Evolutionary conservation across 2,329 filamentous ascomycete species (phyloP), one percentile per base, ranked within the genome.

Genomic region (Zasmidium citrigriseum): DNA sequence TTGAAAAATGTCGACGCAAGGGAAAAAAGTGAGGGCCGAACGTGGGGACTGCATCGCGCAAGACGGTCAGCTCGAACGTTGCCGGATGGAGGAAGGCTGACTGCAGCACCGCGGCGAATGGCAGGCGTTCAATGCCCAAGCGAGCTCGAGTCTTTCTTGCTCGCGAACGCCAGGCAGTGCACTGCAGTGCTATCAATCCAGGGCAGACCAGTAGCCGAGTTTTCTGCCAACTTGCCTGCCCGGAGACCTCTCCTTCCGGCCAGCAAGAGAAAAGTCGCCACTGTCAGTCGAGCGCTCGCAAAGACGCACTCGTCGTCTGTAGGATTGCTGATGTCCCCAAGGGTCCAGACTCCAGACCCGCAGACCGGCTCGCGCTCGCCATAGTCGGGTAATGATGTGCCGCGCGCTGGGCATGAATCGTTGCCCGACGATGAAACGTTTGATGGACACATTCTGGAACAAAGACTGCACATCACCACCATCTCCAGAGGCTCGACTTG

Each of bases 1-100:
- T 54, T 46, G 52, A 27, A 20, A 45, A 34, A 53, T 44, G 51
- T 44, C n/a, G n/a, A n/a, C n/a, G n/a, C n/a, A n/a, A n/a, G n/a
- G n/a, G n/a, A n/a, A n/a, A n/a, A n/a, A n/a, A n/a, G n/a, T n/a
- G n/a, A n/a, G n/a, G n/a, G n/a, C n/a, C n/a, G n/a, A n/a, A n/a
- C n/a, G n/a, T 34, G 51, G 25, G 21, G 38, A 24, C 7, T 34
- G 27, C 27, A 34, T 14, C 27, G 14, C 27, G 27, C 27, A 7
- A 34, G 27, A 34, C 27, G 7, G 27, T 34, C 14, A 7, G 27
- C 7, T 34, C 27, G 27, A 34, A 34, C 7, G 7, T 41, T 41
- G 34, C 34, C 34, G 34, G 7, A 10, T 41, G 34, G 16, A 41
- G 34, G 34, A 41, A 16, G 34, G 34, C 34, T 41, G 34, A 41